phyloP scores from a whole-genome alignment of 2,329 filamentous ascomycete species.

The Thelonectria rubi region DNA sequence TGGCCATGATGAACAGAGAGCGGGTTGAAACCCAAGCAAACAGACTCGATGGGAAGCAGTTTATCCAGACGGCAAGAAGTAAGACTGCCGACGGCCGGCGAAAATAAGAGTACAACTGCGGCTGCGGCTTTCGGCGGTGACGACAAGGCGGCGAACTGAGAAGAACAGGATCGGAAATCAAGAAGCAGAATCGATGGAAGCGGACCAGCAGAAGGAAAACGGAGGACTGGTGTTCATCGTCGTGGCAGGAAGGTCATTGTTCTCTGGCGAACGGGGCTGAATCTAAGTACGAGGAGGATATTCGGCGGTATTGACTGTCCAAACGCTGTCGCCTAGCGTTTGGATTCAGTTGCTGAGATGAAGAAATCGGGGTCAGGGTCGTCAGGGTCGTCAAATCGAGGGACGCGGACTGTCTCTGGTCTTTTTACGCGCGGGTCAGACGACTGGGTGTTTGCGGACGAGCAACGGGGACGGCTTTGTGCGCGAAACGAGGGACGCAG shows the following conservation, averaged over 20 bases:
- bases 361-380: constrained; percentile 26
- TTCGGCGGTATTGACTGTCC: constrained; percentile 31
- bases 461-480: constrained; percentile 12
- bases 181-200: constrained; percentile 63
- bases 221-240: constrained; percentile 65
- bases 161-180: constrained; percentile 55
- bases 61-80: constrained; percentile 32
- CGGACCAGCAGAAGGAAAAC: constrained; percentile 59
- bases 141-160: constrained; percentile 35
- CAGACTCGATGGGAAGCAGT: constrained; percentile 31
- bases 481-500: constrained; percentile 21
- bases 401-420: constrained; percentile 13
- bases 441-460: constrained; percentile 5
- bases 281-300: constrained; percentile 25
- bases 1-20: constrained; percentile 53
- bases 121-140: constrained; percentile 36
- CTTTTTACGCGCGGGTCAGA: constrained; percentile 30
- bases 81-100: constrained; percentile 29
- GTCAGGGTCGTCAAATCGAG: constrained; percentile 16
- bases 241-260: constrained; percentile 53
- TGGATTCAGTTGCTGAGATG: constrained; percentile 18
- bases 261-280: constrained; percentile 34
- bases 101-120: constrained; percentile 34
- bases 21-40: constrained; percentile 36
- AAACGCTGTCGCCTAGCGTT: constrained; percentile 22